phyloP scores from a whole-genome alignment of 2,329 filamentous ascomycete species.

The Penicillium freii region DNA sequence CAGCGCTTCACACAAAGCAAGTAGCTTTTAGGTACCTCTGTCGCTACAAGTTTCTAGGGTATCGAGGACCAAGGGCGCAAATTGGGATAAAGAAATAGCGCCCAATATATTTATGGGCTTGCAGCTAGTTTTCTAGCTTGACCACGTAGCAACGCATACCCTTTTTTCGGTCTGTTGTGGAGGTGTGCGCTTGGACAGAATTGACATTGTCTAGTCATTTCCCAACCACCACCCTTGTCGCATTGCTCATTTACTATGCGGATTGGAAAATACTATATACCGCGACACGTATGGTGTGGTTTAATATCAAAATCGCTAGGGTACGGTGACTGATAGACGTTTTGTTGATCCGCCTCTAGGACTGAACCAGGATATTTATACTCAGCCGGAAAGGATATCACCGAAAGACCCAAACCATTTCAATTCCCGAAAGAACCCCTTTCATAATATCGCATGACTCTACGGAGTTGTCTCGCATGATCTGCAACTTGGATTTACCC shows the following conservation, averaged over 20 bases:
- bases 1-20: conserved; percentile 3
- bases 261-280: not conserved
- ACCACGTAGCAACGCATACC: conserved; percentile 9
- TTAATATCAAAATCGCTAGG: conserved; percentile 5
- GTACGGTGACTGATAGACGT: conserved; percentile 6
- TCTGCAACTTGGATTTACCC: conserved; percentile 27
- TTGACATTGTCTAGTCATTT: conserved; percentile 8
- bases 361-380: not conserved
- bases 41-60: not conserved
- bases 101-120: conserved; percentile 8
- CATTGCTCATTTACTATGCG: conserved; percentile 12
- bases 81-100: conserved; percentile 8
- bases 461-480: conserved; percentile 25
- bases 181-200: conserved; percentile 9
- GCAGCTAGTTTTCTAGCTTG: conserved; percentile 11
- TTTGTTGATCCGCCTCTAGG: not conserved
- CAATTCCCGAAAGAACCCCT: not conserved
- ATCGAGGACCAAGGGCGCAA: not conserved
- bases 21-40: conserved; percentile 4
- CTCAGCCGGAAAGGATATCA: not conserved
- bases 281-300: conserved; percentile 16
- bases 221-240: conserved; percentile 18
- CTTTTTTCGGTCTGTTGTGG: conserved; percentile 6
- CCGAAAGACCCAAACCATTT: not conserved
- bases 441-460: conserved; percentile 22